These are phyloP conservation scores for Ceratocystis ficicola DNA, from an alignment of 2,329 filamentous ascomycete species.

Conservation along the genomic window DNA sequence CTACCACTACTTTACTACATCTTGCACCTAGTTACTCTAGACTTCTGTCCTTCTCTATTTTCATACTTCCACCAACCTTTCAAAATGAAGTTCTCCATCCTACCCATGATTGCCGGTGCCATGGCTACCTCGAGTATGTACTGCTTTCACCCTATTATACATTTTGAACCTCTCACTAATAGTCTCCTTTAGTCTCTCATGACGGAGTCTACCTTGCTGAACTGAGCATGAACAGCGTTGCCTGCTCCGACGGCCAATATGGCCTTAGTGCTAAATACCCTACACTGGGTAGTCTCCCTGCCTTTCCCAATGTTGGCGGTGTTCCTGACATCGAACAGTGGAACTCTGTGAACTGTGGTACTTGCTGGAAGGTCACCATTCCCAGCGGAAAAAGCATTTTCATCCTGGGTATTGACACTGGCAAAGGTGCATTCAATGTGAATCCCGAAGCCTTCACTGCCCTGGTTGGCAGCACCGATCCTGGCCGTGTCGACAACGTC, in stretches of 20 bases:
- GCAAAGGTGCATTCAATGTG: constrained; percentile 42
- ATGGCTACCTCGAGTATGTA: constrained; percentile 30
- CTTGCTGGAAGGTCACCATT: constrained; percentile 42
- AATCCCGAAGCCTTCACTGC: constrained; percentile 44
- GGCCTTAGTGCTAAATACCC: constrained; percentile 52
- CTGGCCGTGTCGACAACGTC: constrained; percentile 43
- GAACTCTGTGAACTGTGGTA: constrained; percentile 47
- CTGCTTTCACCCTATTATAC: constrained; percentile 10
- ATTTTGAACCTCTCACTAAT: background rate
- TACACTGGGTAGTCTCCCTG: constrained; percentile 39
- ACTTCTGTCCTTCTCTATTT: background rate
- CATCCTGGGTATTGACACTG: constrained; percentile 45
- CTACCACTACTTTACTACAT: constrained; percentile 1
- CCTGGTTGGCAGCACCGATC: constrained; percentile 42
- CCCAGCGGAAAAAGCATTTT: constrained; percentile 42
- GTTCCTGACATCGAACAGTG: constrained; percentile 40
- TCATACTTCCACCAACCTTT: constrained; percentile 10
- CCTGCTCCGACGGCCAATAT: constrained; percentile 57
- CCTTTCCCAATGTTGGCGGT: constrained; percentile 46
- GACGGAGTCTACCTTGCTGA: constrained; percentile 51
- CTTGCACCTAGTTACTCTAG: constrained; percentile 5
- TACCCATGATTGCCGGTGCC: constrained; percentile 32
- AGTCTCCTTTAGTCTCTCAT: constrained; percentile 45
- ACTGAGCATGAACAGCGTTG: constrained; percentile 44
- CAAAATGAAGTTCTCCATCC: constrained; percentile 36